phyloP scores from a whole-genome alignment of 2,329 filamentous ascomycete species.

The Akanthomyces lecanii region DNA sequence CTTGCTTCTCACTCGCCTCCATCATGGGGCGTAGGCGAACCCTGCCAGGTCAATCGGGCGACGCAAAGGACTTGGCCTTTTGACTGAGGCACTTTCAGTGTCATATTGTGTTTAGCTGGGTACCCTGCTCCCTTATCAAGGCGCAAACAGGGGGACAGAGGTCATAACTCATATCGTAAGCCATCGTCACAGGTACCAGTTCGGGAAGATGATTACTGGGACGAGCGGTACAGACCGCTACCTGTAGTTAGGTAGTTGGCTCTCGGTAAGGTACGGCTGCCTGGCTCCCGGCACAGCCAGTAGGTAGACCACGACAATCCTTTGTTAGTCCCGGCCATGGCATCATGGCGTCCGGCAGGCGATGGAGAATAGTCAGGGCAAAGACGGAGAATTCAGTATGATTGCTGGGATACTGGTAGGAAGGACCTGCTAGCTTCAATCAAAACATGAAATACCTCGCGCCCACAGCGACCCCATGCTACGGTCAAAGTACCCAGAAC shows the following conservation, averaged over 20 bases:
- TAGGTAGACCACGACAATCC: no score
- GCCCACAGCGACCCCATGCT: neutral
- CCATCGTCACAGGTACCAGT: neutral
- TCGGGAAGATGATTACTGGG: no score
- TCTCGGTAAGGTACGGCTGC: no score
- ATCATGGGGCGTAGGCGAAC: neutral
- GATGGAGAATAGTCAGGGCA: no score
- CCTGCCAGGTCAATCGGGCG: neutral
- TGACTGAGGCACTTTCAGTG: conserved; percentile 7
- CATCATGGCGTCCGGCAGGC: no score
- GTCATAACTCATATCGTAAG: conserved; percentile 3
- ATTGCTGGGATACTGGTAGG: no score
- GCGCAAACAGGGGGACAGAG: neutral
- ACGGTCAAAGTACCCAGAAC: neutral
- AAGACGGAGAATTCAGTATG: no score
- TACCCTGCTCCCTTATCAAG: neutral
- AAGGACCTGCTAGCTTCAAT: no score
- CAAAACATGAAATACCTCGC: no score
- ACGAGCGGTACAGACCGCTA: neutral
- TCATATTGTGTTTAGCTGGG: neutral
- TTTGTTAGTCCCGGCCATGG: no score
- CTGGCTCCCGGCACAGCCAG: no score
- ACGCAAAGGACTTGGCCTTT: neutral
- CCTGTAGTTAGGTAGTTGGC: no score
- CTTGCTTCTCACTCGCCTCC: neutral